Evolutionary conservation across 495 filamentous ascomycete genomes (phyloP), one percentile per base, ranked within the genome.

Genomic region (Echria macrotheca): DNA sequence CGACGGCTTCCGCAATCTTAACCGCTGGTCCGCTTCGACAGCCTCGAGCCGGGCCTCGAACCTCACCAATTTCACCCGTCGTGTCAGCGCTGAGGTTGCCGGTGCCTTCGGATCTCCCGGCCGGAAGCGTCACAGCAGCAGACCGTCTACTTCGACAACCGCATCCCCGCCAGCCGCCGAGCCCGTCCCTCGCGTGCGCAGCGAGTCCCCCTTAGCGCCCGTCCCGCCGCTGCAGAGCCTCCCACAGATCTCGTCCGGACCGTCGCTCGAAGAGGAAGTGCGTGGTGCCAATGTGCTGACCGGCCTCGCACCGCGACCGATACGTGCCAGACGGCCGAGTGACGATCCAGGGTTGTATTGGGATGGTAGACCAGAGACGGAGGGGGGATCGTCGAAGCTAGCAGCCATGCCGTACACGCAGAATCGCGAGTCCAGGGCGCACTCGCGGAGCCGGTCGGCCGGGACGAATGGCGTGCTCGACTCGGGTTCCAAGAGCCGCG

Each of bases 21-120:
- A 91, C 65, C 82, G 87, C 45, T 91, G 86, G 88, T 91, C 86
- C 22, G 79, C 84, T 22, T 89, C 85, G 3, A 87, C 89, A 17
- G 60, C 76, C 8, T 88, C 84, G 36, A 90, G 85, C 64, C 79
- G 71, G 38, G 67, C 74, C 24, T 85, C 84, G 31, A 67, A 74
- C 69, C 33, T 71, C 64, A 57, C 75, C 60, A 80, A 71, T 52
- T 74, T 74, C 53, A 78, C 81, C 35, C 75, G 76, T 48, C 72
- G 78, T 52, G 69, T 81, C 47, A 73, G 78, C 54, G 54, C 64
- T 39, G 70, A 70, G 25, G 63, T 61, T 21, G 32, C 60, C n/a
- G 52, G 50, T 15, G 56, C 56, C n/a, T 57, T 58, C 33, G 35
- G 46, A 14, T 64, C 55, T 23, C 51, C 58, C 24, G 50, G 50